A percentile compares a stretch with the other conserved stretches of the same genome.
Conservation (phyloP, 495 filamentous ascomycete genomes). For the Neurospora sp. region DNA sequence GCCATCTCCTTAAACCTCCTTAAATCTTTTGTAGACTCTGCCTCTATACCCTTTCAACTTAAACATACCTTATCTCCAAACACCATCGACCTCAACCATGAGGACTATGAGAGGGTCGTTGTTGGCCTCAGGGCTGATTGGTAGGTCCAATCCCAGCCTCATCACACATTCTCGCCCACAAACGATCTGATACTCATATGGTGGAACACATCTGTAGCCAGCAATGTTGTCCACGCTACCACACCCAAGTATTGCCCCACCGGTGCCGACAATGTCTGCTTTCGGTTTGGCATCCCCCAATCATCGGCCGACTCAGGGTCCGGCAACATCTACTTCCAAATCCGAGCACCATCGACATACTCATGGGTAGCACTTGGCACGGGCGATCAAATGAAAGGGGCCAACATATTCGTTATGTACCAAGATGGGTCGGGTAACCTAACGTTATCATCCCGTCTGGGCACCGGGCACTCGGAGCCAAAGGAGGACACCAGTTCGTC, state of each 20-base stretch:
- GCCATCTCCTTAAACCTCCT: neutral
- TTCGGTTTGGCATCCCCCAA: slow-evolving; percentile 33
- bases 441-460: slow-evolving; percentile 55
- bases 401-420: slow-evolving; percentile 65
- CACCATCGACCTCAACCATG: slow-evolving; percentile 1
- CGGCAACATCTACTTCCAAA: slow-evolving; percentile 55
- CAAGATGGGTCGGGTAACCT: slow-evolving; percentile 44
- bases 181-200: neutral
- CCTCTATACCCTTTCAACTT: neutral
- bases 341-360: slow-evolving; percentile 47
- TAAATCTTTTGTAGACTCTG: neutral
- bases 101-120: neutral
- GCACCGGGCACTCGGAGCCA: slow-evolving; percentile 44
- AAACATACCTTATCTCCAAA: neutral
- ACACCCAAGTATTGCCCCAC: slow-evolving; percentile 19
- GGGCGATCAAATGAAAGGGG: slow-evolving; percentile 48
- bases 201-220: neutral
- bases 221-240: slow-evolving; percentile 2
- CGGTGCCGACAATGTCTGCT: slow-evolving; percentile 26
- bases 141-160: slow-evolving; percentile 6
- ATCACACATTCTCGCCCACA: neutral
- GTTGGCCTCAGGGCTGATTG: slow-evolving; percentile 7
- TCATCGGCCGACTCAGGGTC: slow-evolving; percentile 25
- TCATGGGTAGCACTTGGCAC: slow-evolving; percentile 60
- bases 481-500: slow-evolving; percentile 37